Evolutionary conservation across 345 rosid species (phyloP), one percentile per base, ranked within the genome.

Genomic region (Melastoma malabathricum): DNA sequence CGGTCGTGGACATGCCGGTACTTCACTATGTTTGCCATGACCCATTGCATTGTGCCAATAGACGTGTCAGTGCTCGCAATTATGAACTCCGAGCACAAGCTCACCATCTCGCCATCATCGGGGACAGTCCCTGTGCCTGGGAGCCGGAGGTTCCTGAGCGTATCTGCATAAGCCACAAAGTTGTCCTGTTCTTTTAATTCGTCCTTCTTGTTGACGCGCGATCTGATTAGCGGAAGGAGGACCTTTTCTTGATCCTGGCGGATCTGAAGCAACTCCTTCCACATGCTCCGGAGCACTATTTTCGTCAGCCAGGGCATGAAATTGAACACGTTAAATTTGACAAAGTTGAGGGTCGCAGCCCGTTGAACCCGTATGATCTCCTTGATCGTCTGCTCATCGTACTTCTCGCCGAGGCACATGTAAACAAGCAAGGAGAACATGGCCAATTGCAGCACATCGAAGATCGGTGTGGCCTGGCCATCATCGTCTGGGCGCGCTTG

Each of bases 391-490:
- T 13, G 6, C 20, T 52, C 55, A 14, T 39, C 46, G 22, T 29
- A 16, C 20, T 44, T 18, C 18, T 52, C 55, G 15, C 55, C 55
- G 55, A 52, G 41, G 55, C 55, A 52, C 55, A 52, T 52, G 18
- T 29, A 12, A 9, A 52, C 55, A 18, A 52, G 55, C 43, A 52
- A 19, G 44, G 44, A 52, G 55, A 52, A 52, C 44, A 52, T 52
- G 5, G 55, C 55, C 44, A 29, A 52, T 44, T 52, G 55, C 20
- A 52, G 10, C 22, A 29, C 44, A 14, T 52, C 55, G 18, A 52
- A 18, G 14, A 31, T 20, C 43, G 20, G 45, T 10, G 17, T 22
- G 22, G 55, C 45, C 45, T n/a, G 1, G 16, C 44, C 14, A 19
- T 20, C 43, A 6, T 18, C 15, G 3, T 47, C 44, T 3, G 44